Conservation (phyloP, 2,329 filamentous ascomycete genomes). For the Hypoxylon sp. region DNA sequence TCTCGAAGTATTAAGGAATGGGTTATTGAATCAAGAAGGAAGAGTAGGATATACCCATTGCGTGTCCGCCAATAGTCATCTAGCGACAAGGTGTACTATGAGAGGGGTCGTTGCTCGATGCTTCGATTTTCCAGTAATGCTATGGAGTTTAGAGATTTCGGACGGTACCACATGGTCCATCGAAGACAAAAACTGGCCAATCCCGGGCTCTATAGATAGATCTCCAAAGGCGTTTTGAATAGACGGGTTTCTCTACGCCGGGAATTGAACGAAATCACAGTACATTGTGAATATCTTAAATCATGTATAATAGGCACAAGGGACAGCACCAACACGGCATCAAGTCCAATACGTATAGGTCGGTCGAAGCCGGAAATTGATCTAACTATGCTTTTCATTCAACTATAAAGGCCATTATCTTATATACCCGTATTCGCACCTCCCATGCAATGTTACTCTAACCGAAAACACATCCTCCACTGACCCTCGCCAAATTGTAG, state of each 20-base stretch:
- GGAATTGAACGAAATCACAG: neutral
- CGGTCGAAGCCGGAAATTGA: neutral
- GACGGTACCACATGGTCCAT: neutral
- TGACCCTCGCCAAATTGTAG: slow-evolving; percentile 1
- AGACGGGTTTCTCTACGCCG: neutral
- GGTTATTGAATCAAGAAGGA: neutral
- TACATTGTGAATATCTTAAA: neutral
- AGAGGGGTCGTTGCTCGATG: neutral
- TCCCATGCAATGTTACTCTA: slow-evolving; percentile 28
- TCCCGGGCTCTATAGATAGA: neutral
- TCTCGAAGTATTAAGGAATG: neutral
- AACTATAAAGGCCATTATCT: slow-evolving; percentile 34
- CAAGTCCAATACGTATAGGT: neutral
- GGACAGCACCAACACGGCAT: neutral
- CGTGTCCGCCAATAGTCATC: neutral
- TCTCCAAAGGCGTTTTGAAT: neutral
- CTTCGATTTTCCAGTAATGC: neutral
- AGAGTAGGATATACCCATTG: neutral
- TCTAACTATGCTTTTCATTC: slow-evolving; percentile 28
- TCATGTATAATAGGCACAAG: neutral
- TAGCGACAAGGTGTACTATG: neutral
- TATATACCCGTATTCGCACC: slow-evolving; percentile 17
- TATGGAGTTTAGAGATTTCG: neutral
- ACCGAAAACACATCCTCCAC: neutral
- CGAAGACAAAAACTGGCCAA: neutral